Base-by-base conservation (phyloP, 768 basidiomycete species). In the Lentinula raphanica region DNA sequence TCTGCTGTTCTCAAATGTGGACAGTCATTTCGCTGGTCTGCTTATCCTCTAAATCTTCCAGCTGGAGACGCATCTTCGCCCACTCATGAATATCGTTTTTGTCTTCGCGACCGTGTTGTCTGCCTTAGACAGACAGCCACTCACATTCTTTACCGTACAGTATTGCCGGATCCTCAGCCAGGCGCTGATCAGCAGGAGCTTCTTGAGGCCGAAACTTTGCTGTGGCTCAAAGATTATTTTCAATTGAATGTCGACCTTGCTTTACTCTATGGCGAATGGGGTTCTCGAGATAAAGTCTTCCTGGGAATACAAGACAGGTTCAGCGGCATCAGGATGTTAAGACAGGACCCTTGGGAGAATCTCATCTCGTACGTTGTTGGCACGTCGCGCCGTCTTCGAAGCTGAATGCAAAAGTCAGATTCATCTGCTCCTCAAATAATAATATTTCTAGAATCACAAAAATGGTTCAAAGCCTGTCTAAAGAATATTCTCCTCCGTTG, bases 401-500 rank as follows among this genome's bases (percentile, higher is more conserved):
- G 55, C 36, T 56, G 25, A 49, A 25, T 19, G 8, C 6, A 17
- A 13, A 13, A 55, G 36, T 29, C 44, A 96, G 95, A 8, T 99
- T 98, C 74, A 97, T 99, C 62, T 98, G 96, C 68, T 97, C 94
- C 2, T 92, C 93, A 2, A 98, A 98, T 67, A 98, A 98, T 70
- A 94, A 98, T 65, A 98, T 99, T 51, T 73, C 84, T 5, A 90
- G 97, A 5, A 99, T 99, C 65, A 90, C 92, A 15, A 90, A 89
- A 58, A 94, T 98, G 89, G 86, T 98, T 28, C 88, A 92, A 60
- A 79, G 82, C 19, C 81, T 98, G 13, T 92, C 91, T 69, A 79
- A 72, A 17, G 78, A 88, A 21, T 97, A 86, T 66, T 94, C 94
- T 1, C 77, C 84, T 12, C 74, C 83, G 23, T 74, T 95, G 15